A percentile compares a stretch with the other conserved stretches of the same genome.
These are phyloP conservation scores for Euphorbia schlechtendalii DNA, from an alignment of 441 rosid species.

Conservation along the genomic window DNA sequence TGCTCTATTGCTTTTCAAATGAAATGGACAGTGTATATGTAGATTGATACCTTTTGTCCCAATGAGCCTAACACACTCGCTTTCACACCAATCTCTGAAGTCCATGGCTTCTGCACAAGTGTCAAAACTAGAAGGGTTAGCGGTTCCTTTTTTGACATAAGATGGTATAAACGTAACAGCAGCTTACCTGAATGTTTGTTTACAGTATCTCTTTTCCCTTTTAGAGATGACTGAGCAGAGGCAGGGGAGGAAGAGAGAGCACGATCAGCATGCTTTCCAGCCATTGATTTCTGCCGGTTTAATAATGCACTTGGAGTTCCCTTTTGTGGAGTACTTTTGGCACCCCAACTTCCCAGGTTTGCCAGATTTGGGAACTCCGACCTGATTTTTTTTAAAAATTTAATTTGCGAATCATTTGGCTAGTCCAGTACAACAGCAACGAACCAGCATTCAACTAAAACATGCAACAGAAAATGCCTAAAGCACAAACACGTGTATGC, in stretches of 20 bases:
- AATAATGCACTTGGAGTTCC: slow-evolving; percentile 44
- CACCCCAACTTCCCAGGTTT: slow-evolving; percentile 65
- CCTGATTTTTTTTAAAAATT: too few relatives aligned
- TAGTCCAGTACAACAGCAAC: too few relatives aligned
- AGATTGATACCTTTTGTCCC: slow-evolving; percentile 64
- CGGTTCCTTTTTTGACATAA: not conserved
- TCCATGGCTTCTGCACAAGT: slow-evolving; percentile 78
- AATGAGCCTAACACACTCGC: slow-evolving; percentile 76
- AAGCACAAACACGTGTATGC: too few relatives aligned
- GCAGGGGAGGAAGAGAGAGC: slow-evolving; percentile 51
- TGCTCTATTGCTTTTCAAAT: too few relatives aligned
- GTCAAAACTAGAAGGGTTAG: slow-evolving; percentile 9
- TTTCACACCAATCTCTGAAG: slow-evolving; percentile 93
- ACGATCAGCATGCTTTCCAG: slow-evolving; percentile 42
- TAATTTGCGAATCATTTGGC: too few relatives aligned
- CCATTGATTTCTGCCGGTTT: slow-evolving; percentile 63
- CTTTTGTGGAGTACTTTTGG: slow-evolving; percentile 62
- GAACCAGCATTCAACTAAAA: not conserved
- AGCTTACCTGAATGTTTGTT: slow-evolving; percentile 49
- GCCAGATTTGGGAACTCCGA: slow-evolving; percentile 56
- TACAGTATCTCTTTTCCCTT: slow-evolving; percentile 52
- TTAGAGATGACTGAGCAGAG: slow-evolving; percentile 42
- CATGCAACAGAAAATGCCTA: not conserved
- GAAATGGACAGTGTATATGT: not conserved
- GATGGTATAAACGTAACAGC: not conserved